phyloP scores from a whole-genome alignment of 2,329 filamentous ascomycete genomes.

The Neonectria ditissima region DNA sequence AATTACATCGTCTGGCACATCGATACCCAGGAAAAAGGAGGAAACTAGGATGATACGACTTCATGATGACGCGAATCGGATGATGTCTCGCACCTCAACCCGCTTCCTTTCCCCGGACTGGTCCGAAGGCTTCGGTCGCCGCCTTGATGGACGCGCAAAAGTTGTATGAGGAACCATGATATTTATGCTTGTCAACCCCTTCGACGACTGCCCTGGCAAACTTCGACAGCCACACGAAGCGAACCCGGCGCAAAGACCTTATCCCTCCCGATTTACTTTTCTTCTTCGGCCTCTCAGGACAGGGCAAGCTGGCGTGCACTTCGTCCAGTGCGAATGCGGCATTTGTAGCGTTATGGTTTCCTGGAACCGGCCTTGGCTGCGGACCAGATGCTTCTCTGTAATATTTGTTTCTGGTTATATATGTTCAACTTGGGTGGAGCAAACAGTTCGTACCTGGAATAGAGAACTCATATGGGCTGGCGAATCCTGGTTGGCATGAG shows the following conservation, averaged over 20 bases:
- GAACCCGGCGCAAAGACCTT: slow-evolving; percentile 15
- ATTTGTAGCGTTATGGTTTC: slow-evolving; percentile 38
- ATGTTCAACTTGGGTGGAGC: slow-evolving; percentile 31
- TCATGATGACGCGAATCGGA: slow-evolving; percentile 20
- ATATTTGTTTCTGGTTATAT: slow-evolving; percentile 48
- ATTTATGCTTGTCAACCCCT: slow-evolving; percentile 30
- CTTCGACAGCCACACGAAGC: slow-evolving; percentile 26
- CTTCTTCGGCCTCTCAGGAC: slow-evolving; percentile 23
- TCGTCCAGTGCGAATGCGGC: slow-evolving; percentile 32
- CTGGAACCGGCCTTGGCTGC: slow-evolving; percentile 30
- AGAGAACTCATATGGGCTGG: slow-evolving; percentile 29
- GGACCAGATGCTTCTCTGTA: slow-evolving; percentile 44
- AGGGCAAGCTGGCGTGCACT: slow-evolving; percentile 6
- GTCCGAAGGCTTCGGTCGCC: slow-evolving; percentile 32
- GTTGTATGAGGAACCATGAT: slow-evolving; percentile 46
- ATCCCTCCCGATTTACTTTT: slow-evolving; percentile 17
- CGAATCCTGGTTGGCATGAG: slow-evolving; percentile 25
- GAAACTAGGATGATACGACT: slow-evolving; percentile 66
- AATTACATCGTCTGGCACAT: slow-evolving; percentile 99
- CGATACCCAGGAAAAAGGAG: slow-evolving; percentile 93
- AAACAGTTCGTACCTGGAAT: slow-evolving; percentile 30
- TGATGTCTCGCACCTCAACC: slow-evolving; percentile 35
- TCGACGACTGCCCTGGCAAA: slow-evolving; percentile 22
- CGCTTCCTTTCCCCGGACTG: slow-evolving; percentile 34
- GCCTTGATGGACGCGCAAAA: slow-evolving; percentile 32